Base-by-base conservation (phyloP, 768 basidiomycete species). In the Goffeauzyma gilvescens region DNA sequence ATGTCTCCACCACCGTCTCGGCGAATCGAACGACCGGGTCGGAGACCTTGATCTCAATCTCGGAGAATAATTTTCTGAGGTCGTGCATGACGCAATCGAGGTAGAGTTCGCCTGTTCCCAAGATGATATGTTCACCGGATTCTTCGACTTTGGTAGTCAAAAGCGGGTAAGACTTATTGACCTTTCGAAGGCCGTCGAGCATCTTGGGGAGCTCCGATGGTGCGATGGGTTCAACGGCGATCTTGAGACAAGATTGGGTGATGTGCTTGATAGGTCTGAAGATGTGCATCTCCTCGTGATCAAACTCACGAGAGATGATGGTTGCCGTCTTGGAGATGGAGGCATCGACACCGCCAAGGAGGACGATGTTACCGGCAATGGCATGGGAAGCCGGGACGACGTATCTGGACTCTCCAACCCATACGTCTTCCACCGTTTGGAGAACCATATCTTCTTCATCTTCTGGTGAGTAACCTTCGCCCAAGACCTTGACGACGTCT, bases 41-140 rank as follows among this genome's bases (percentile, higher is more conserved):
- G 18, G 90, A 96, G 12, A 96, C 87, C 69, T 98, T 98, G 71
- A 98, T 95, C 71, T 98, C 93, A 53, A 96, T 93, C 69, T 98
- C 93, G 23, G 87, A 78, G 67, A 90, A 98, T 47, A 96, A 58
- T 48, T 72, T 75, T 48, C 93, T 72, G 38, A 98, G 66, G 65
- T 98, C 93, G 57, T 98, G 90, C 78, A 98, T 78, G 33, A 90
- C 81, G 50, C 81, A 90, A 60, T 98, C 93, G 55, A 98, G 69
- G 66, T 90, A 96, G 38, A 98, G 68, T 59, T 98, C 93, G 38
- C 93, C 93, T 1, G 93, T 95, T 40, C 93, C 93, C 50, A 96
- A 76, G 48, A 98, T 66, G 45, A 98, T 83, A 61, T 98, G 93
- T 61, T 98, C 93, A 15, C 93, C 93, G 41, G 81, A 85, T 65